Conservation (phyloP, 2,329 filamentous ascomycete genomes). For the Cytospora mali region DNA sequence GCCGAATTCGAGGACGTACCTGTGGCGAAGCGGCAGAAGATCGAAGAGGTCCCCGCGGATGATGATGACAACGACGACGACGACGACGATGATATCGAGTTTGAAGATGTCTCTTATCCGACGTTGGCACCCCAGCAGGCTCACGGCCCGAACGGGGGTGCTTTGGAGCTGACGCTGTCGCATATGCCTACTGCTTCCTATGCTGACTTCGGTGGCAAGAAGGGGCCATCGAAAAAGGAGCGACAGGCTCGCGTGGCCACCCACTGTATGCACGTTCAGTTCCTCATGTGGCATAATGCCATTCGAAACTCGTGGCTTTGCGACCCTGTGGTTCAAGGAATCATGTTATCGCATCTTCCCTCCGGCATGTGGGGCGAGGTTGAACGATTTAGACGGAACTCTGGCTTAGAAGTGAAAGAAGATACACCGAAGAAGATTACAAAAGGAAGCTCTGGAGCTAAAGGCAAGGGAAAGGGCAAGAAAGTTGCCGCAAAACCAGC, state of each 20-base stretch:
- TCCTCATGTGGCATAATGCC: constrained; percentile 86
- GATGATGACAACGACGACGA: constrained; percentile 47
- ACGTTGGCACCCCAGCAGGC: constrained; percentile 37
- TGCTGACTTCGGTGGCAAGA: constrained; percentile 68
- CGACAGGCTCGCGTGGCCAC: constrained; percentile 75
- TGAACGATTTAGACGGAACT: constrained; percentile 71
- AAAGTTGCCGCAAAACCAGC: constrained; percentile 40
- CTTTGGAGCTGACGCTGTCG: constrained; percentile 73
- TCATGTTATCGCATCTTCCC: constrained; percentile 73
- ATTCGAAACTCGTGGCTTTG: constrained; percentile 83
- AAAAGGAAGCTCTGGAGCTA: constrained; percentile 28
- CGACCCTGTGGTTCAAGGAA: constrained; percentile 73
- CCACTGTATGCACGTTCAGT: constrained; percentile 87
- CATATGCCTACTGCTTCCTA: constrained; percentile 50
- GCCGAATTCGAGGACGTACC: constrained; percentile 59
- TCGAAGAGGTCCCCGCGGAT: constrained; percentile 41
- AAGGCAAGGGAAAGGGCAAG: constrained; percentile 43
- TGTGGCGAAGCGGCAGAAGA: constrained; percentile 42
- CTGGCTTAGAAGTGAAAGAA: constrained; percentile 54
- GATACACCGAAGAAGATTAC: constrained; percentile 40
- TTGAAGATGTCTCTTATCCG: constrained; percentile 57
- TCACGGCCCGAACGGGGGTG: constrained; percentile 58
- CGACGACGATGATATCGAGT: constrained; percentile 65
- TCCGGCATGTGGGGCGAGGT: constrained; percentile 71
- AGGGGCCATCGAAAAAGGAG: constrained; percentile 84